Percentiles rank a stretch among this genome's conserved stretches.
phyloP scores from a whole-genome alignment of 371 early-diverging fungal genomes.

The Mucor mucedo region DNA sequence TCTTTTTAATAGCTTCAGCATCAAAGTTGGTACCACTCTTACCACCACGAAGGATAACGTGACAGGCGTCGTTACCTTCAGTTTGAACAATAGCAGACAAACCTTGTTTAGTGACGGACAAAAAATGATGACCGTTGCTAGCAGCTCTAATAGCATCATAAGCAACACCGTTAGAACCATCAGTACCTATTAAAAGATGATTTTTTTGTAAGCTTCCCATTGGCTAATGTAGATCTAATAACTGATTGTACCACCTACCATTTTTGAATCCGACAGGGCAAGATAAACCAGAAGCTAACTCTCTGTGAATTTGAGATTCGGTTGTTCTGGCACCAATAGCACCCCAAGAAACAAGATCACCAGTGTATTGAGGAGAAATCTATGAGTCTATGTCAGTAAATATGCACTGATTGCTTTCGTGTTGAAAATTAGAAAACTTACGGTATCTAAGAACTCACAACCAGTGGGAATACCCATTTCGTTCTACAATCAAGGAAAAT shows the following conservation, averaged over 20 bases:
- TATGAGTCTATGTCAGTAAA: conserved; percentile 1
- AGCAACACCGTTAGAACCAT: conserved; percentile 86
- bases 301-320: conserved; percentile 89
- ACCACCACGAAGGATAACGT: conserved; percentile 92
- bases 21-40: conserved; percentile 89
- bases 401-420: background rate
- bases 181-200: conserved; percentile 57
- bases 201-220: conserved; percentile 24
- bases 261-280: conserved; percentile 96
- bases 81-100: conserved; percentile 91
- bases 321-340: conserved; percentile 95
- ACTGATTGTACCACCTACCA: conserved; percentile 40
- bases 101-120: conserved; percentile 96
- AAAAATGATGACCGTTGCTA: conserved; percentile 86
- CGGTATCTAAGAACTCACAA: conserved; percentile 79
- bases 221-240: conserved; percentile 2
- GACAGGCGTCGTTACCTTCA: conserved; percentile 74
- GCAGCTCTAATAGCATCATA: conserved; percentile 91
- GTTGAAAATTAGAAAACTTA: conserved; percentile 16
- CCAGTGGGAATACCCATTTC: conserved; percentile 88
- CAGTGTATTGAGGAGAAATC: conserved; percentile 83
- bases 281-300: conserved; percentile 90
- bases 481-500: conserved; percentile 51
- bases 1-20: conserved; percentile 65
- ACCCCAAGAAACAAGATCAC: conserved; percentile 83